These are phyloP conservation scores for Nemania sp. DNA, from an alignment of 2,329 filamentous ascomycete genomes.

Conservation along the genomic window DNA sequence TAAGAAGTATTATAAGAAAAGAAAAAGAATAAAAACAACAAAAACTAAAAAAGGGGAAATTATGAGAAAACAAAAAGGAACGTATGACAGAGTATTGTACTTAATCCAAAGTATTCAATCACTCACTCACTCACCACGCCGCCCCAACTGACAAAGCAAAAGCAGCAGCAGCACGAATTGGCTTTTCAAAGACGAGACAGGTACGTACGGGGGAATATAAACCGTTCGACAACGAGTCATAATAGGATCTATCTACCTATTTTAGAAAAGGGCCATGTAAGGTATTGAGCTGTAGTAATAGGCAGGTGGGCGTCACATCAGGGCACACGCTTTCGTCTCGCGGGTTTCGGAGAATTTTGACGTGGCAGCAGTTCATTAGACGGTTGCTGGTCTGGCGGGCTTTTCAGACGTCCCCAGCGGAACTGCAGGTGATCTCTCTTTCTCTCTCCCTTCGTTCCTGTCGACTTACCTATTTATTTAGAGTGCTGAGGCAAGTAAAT, in stretches of 20 bases:
- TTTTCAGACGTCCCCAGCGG: constrained; percentile 16
- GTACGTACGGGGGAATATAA: background rate
- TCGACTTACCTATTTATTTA: background rate
- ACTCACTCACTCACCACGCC: no score
- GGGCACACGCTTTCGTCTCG: constrained; percentile 34
- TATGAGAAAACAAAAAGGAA: background rate
- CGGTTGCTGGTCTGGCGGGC: constrained; percentile 28
- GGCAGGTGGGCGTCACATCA: constrained; percentile 38
- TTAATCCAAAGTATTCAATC: no score
- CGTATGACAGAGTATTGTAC: background rate
- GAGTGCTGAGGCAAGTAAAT: background rate
- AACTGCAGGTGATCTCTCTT: constrained; percentile 14
- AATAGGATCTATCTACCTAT: background rate
- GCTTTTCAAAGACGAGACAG: background rate
- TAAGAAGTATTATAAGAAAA: background rate
- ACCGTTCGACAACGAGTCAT: constrained; percentile 17
- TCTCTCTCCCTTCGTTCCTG: background rate
- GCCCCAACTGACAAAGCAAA: no score
- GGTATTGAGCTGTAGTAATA: constrained; percentile 29
- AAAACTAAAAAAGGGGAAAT: background rate
- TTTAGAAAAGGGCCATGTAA: constrained; percentile 6
- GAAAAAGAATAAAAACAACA: background rate
- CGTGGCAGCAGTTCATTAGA: constrained; percentile 52
- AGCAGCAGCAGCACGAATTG: constrained; percentile 2
- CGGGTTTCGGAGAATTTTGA: constrained; percentile 51